Evolutionary conservation across 2,329 filamentous ascomycete genomes (phyloP).

Genomic region (Mycogone perniciosa): DNA sequence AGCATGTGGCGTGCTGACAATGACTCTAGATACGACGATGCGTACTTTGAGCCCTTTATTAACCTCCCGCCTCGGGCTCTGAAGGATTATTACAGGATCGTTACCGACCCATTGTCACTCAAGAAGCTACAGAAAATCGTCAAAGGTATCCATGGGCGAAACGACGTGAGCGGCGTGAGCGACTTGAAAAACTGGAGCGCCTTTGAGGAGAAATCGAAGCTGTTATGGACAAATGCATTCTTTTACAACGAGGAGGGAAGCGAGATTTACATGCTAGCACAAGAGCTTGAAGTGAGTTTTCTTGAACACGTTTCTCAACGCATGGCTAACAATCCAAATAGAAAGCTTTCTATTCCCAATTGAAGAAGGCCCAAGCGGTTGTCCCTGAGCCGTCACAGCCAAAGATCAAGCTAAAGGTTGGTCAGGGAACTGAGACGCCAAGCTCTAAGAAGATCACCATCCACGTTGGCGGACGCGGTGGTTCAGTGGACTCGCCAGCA

Average conservation of each 20-base stretch:
- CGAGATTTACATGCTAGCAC: constrained; percentile 70
- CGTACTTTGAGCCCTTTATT: constrained; percentile 66
- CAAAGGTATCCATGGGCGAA: constrained; percentile 63
- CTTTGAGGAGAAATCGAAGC: constrained; percentile 71
- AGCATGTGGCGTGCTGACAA: constrained; percentile 15
- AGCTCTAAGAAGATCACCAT: constrained; percentile 62
- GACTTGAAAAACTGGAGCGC: constrained; percentile 78
- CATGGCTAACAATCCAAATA: constrained; percentile 30
- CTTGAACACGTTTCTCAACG: too few species aligned
- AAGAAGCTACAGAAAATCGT: constrained; percentile 71
- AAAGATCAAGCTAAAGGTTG: constrained; percentile 75
- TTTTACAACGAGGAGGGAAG: constrained; percentile 91
- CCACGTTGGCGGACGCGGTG: constrained; percentile 57
- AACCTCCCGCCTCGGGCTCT: constrained; percentile 69
- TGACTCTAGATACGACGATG: constrained; percentile 57
- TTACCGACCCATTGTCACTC: constrained; percentile 73
- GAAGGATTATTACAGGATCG: constrained; percentile 81
- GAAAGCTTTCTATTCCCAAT: constrained; percentile 60
- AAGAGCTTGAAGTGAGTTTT: constrained; percentile 64
- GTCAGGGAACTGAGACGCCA: constrained; percentile 39
- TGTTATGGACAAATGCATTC: constrained; percentile 82
- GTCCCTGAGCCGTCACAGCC: constrained; percentile 67
- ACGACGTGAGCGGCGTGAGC: constrained; percentile 53
- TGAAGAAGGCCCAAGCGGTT: constrained; percentile 64
- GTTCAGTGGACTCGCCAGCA: constrained; percentile 45